Evolutionary conservation across 495 filamentous ascomycete genomes (phyloP).

Genomic region (Ascodesmis nigricans): DNA sequence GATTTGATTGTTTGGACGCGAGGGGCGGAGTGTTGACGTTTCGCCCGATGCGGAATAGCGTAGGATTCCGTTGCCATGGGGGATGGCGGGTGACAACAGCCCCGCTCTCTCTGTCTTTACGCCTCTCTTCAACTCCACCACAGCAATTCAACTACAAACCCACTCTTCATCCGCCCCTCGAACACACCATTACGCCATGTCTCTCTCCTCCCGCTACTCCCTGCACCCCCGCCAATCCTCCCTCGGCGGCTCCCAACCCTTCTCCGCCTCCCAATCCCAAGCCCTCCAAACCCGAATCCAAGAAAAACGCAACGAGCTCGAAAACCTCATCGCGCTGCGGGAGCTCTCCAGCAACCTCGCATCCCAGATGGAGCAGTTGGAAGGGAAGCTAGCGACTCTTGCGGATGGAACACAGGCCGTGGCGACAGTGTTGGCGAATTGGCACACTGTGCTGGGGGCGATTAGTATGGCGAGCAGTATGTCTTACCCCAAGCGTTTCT

Average conservation of each 20-base stretch:
- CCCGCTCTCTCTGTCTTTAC: background rate
- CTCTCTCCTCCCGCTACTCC: conserved; percentile 34
- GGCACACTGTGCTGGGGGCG: conserved; percentile 81
- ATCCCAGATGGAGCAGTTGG: conserved; percentile 72
- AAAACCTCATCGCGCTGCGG: conserved; percentile 65
- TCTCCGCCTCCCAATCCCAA: conserved; percentile 34
- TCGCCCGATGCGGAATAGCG: conserved; percentile 16
- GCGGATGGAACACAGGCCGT: conserved; percentile 91
- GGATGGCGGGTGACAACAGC: too few species aligned
- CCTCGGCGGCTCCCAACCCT: conserved; percentile 30
- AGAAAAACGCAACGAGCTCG: conserved; percentile 82
- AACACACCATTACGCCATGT: conserved; percentile 23
- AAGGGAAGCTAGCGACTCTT: conserved; percentile 68
- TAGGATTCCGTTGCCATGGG: background rate
- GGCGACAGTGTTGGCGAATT: conserved; percentile 78
- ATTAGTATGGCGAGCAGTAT: conserved; percentile 91
- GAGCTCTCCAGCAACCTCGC: conserved; percentile 76
- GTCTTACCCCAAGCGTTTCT: conserved; percentile 22
- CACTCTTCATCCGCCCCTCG: conserved; percentile 28
- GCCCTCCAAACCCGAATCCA: conserved; percentile 67
- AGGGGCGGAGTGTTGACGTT: conserved; percentile 24
- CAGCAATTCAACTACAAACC: conserved; percentile 12
- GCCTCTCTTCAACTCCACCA: conserved; percentile 1
- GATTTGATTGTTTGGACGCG: too few species aligned
- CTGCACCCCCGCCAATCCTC: conserved; percentile 36